Evolutionary conservation across 108 stramenopile genomes (phyloP).

Genomic region (Skeletonema menzelii): DNA sequence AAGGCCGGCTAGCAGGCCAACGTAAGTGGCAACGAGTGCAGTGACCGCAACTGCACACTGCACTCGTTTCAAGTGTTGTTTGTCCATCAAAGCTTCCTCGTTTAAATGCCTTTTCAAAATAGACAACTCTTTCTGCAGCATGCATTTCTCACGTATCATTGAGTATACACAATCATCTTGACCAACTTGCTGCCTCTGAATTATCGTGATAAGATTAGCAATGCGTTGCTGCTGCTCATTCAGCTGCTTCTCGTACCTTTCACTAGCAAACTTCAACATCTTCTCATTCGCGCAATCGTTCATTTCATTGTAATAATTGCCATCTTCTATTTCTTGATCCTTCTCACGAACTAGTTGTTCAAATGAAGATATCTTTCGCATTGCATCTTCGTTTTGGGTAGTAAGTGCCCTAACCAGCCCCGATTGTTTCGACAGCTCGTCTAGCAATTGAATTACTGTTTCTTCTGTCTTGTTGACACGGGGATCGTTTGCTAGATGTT

Average conservation of each 20-base stretch:
- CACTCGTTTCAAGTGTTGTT: not conserved
- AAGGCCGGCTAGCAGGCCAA: not conserved
- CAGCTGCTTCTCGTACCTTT: slow-evolving; percentile 4
- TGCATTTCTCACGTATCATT: not conserved
- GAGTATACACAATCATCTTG: slow-evolving; percentile 3
- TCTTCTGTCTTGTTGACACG: not conserved
- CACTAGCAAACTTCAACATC: not conserved
- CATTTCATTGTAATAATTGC: not conserved
- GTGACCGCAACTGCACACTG: not conserved
- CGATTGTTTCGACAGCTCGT: not conserved
- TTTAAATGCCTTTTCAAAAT: not conserved
- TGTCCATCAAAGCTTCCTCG: not conserved
- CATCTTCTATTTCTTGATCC: slow-evolving; percentile 17
- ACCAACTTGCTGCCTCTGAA: slow-evolving; percentile 14
- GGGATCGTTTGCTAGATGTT: not conserved
- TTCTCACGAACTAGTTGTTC: slow-evolving; percentile 15
- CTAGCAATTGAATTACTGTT: not conserved
- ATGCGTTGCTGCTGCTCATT: slow-evolving; percentile 1
- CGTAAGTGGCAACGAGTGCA: not conserved
- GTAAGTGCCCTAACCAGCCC: not conserved
- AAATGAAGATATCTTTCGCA: not conserved
- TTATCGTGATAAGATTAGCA: slow-evolving; percentile 1
- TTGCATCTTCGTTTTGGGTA: slow-evolving; percentile 3
- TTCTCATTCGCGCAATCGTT: slow-evolving; percentile 12
- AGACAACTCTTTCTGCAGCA: not conserved